phyloP scores from a whole-genome alignment of 768 basidiomycete genomes.

The Lepiota venenata region DNA sequence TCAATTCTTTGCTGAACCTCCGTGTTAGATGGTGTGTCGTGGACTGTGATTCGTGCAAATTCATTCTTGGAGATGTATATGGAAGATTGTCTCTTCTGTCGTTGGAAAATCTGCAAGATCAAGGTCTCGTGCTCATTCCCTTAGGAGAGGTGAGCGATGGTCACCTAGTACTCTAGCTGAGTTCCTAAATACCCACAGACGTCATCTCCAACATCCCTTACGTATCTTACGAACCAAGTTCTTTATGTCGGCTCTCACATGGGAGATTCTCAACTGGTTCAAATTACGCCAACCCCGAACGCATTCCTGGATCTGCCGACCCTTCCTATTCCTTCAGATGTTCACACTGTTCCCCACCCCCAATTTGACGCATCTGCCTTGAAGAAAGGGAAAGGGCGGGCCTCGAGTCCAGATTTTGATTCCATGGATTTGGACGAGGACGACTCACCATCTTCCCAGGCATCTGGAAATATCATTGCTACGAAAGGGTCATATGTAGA shows the following conservation, averaged over 20 bases:
- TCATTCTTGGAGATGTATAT: conserved; percentile 66
- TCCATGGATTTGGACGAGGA: conserved; percentile 31
- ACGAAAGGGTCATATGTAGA: conserved; percentile 55
- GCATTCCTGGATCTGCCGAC: conserved; percentile 38
- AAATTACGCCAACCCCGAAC: conserved; percentile 48
- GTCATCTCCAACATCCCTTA: conserved; percentile 67
- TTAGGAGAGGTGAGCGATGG: conserved; percentile 61
- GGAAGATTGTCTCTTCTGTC: conserved; percentile 71
- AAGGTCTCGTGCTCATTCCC: conserved; percentile 52
- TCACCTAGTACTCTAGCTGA: not conserved
- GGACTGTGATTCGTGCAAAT: conserved; percentile 41
- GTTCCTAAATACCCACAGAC: conserved; percentile 37
- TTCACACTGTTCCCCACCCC: conserved; percentile 38
- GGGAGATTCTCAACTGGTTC: conserved; percentile 77
- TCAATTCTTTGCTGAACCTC: conserved; percentile 1
- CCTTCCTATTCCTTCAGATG: conserved; percentile 47
- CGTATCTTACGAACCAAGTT: conserved; percentile 66
- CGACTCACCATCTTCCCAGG: conserved; percentile 15
- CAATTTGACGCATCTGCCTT: conserved; percentile 21
- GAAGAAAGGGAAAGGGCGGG: conserved; percentile 37
- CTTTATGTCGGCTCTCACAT: conserved; percentile 80
- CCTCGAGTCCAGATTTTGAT: conserved; percentile 25
- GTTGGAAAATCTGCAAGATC: conserved; percentile 38
- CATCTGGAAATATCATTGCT: conserved; percentile 44
- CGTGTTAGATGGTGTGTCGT: conserved; percentile 47